Conservation (phyloP, 495 filamentous ascomycete genomes). For the Podospora pseudopauciseta region DNA sequence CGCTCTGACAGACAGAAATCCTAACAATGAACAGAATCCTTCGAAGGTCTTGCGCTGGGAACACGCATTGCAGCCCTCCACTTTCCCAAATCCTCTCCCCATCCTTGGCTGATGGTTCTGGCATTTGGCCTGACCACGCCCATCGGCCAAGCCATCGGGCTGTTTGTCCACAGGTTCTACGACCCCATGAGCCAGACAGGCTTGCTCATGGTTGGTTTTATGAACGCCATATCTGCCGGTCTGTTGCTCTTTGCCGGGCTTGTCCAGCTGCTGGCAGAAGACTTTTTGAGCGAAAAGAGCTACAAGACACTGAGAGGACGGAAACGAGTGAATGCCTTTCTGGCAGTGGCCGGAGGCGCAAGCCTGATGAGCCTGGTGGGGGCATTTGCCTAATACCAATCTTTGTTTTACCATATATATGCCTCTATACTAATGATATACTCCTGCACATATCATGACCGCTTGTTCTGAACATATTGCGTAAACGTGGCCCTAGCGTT, state of each 20-base stretch:
- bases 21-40: slow-evolving; percentile 41
- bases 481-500: slow-evolving; percentile 24
- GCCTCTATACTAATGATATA: not conserved
- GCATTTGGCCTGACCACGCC: slow-evolving; percentile 92
- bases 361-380: slow-evolving; percentile 84
- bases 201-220: slow-evolving; percentile 84
- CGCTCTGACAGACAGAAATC: not conserved
- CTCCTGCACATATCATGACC: not conserved
- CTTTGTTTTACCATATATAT: not conserved
- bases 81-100: slow-evolving; percentile 51
- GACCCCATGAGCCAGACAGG: slow-evolving; percentile 79
- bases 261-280: slow-evolving; percentile 88
- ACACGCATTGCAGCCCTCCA: slow-evolving; percentile 66
- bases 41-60: slow-evolving; percentile 72
- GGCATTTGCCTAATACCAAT: slow-evolving; percentile 65
- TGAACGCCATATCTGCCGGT: slow-evolving; percentile 86
- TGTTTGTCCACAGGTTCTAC: slow-evolving; percentile 78
- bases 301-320: slow-evolving; percentile 69
- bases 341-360: slow-evolving; percentile 72
- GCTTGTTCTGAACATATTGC: slow-evolving; percentile 4
- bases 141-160: slow-evolving; percentile 82
- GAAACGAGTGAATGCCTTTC: slow-evolving; percentile 69
- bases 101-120: slow-evolving; percentile 92
- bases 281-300: slow-evolving; percentile 86
- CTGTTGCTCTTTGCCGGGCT: slow-evolving; percentile 86